Conservation (phyloP, 2,329 filamentous ascomycete species). For the Cadophora sp. region DNA sequence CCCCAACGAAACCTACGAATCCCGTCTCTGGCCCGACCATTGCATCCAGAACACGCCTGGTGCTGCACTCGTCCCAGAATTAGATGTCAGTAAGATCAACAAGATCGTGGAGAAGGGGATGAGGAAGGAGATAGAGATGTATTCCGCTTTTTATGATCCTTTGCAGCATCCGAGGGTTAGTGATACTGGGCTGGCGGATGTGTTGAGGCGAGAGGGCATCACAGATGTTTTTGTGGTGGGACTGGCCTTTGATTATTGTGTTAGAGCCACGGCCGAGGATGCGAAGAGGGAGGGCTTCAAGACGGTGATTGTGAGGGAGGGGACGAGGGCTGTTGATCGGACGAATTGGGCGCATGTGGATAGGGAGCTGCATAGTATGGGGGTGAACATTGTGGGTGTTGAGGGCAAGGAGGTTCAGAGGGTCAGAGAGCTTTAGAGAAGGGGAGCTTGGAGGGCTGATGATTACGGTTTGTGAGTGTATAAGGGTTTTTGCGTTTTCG, state of each 20-base stretch:
- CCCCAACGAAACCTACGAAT: constrained; percentile 65
- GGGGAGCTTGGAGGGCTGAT: too few relatives aligned
- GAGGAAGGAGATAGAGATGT: constrained; percentile 83
- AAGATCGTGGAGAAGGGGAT: constrained; percentile 79
- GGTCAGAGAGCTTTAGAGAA: constrained; percentile 44
- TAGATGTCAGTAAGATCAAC: constrained; percentile 67
- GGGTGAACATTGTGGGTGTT: constrained; percentile 67
- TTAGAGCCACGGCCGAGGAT: constrained; percentile 81
- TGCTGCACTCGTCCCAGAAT: constrained; percentile 74
- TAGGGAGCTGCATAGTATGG: constrained; percentile 59
- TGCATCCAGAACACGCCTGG: constrained; percentile 81
- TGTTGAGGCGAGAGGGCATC: constrained; percentile 63
- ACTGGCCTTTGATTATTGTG: constrained; percentile 88
- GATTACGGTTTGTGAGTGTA: too few relatives aligned
- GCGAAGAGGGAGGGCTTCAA: constrained; percentile 76
- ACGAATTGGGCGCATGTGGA: constrained; percentile 60
- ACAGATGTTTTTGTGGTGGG: constrained; percentile 88
- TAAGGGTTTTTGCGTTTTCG: too few relatives aligned
- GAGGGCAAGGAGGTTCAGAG: constrained; percentile 61
- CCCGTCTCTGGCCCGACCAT: constrained; percentile 87
- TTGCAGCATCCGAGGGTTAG: constrained; percentile 67
- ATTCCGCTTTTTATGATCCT: constrained; percentile 87
- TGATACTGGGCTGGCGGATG: constrained; percentile 66
- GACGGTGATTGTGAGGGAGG: constrained; percentile 80
- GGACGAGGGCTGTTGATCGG: constrained; percentile 74